These are phyloP conservation scores for Spatholobus suberectus DNA, from an alignment of 306 rosid species.

Conservation along the genomic window DNA sequence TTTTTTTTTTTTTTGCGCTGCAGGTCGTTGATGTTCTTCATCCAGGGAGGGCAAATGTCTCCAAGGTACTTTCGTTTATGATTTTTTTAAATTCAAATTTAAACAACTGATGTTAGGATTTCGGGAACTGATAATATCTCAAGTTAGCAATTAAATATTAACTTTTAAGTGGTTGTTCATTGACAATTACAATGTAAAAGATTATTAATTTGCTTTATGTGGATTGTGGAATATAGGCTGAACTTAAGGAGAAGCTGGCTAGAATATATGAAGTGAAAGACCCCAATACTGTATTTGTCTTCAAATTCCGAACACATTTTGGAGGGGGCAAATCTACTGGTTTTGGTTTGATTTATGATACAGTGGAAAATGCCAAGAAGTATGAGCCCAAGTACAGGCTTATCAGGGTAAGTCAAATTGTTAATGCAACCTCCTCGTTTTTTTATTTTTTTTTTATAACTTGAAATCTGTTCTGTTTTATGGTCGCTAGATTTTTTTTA, in stretches of 20 bases:
- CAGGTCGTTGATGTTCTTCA: slow-evolving; percentile 90
- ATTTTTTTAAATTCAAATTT: neutral
- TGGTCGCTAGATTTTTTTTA: neutral
- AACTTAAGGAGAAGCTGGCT: slow-evolving; percentile 87
- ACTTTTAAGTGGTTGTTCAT: neutral
- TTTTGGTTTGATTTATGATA: slow-evolving; percentile 90
- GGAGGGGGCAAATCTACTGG: slow-evolving; percentile 99
- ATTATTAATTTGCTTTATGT: neutral
- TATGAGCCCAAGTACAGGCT: slow-evolving; percentile 95
- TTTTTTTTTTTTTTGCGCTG: neutral
- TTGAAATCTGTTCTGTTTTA: neutral
- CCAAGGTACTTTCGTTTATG: slow-evolving; percentile 58
- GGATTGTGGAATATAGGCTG: slow-evolving; percentile 54
- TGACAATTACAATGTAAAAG: no score
- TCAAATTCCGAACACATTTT: slow-evolving; percentile 89
- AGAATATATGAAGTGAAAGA: slow-evolving; percentile 87
- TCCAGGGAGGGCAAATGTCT: slow-evolving; percentile 93
- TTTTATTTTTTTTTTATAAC: neutral
- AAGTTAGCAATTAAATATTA: neutral
- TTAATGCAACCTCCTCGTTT: neutral
- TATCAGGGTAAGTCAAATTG: slow-evolving; percentile 71
- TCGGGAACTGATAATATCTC: neutral
- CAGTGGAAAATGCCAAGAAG: slow-evolving; percentile 90
- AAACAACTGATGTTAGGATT: neutral
- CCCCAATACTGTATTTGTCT: slow-evolving; percentile 79